Conservation (phyloP, 1,284 basidiomycete species). For the Rhodotorula mucilaginosa region DNA sequence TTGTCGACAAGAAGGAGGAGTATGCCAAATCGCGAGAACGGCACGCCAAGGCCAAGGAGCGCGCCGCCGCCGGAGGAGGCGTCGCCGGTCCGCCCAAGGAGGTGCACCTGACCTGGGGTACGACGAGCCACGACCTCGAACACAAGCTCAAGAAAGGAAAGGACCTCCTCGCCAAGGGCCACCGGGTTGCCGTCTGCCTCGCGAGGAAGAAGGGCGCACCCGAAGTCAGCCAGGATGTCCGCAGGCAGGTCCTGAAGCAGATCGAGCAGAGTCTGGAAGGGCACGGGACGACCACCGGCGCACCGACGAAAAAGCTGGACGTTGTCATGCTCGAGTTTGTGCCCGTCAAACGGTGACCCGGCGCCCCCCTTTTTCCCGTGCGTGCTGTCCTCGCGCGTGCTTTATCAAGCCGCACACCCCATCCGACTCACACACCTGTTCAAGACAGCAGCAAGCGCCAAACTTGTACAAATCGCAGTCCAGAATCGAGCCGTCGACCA, state of each 20-base stretch:
- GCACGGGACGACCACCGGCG: slow-evolving; percentile 9
- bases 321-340: slow-evolving; percentile 25
- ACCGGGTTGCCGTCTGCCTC: slow-evolving; percentile 59
- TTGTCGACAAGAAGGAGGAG: slow-evolving; percentile 50
- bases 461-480: too few relatives aligned
- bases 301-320: slow-evolving; percentile 13
- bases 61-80: background rate
- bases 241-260: slow-evolving; percentile 14
- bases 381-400: background rate
- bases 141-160: slow-evolving; percentile 66
- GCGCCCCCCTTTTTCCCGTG: background rate
- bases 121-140: slow-evolving; percentile 60
- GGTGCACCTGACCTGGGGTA: slow-evolving; percentile 69
- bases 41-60: slow-evolving; percentile 27
- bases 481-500: too few relatives aligned
- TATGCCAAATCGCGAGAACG: slow-evolving; percentile 46
- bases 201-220: slow-evolving; percentile 28
- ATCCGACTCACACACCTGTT: too few relatives aligned
- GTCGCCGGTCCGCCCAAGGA: slow-evolving; percentile 56
- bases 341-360: background rate
- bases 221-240: slow-evolving; percentile 9
- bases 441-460: too few relatives aligned
- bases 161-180: slow-evolving; percentile 61
- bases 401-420: too few relatives aligned
- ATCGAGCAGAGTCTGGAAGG: slow-evolving; percentile 17